Conservation (phyloP, 768 basidiomycete species). For the Infundibulicybe gibba region DNA sequence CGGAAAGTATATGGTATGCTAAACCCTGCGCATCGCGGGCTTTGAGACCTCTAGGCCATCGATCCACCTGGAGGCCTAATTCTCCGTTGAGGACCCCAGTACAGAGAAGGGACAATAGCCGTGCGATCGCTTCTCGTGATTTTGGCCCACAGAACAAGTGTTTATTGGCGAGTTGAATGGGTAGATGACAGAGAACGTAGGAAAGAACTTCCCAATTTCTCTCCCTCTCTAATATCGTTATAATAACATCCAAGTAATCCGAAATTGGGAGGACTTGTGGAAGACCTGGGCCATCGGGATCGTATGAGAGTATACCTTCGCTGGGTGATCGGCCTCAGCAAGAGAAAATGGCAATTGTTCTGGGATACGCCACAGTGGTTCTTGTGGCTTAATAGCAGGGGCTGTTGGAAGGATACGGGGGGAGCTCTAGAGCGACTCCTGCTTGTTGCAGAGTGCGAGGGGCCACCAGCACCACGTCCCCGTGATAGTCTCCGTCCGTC, state of each 20-base stretch:
- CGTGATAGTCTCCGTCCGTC: conserved; percentile 49
- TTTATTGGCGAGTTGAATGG: conserved; percentile 90
- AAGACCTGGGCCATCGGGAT: conserved; percentile 40
- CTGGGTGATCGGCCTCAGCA: conserved; percentile 58
- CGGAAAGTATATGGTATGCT: conserved; percentile 83
- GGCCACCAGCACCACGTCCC: conserved; percentile 41
- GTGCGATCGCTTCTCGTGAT: conserved; percentile 58
- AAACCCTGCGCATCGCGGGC: conserved; percentile 82
- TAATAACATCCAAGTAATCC: conserved; percentile 60
- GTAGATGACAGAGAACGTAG: conserved; percentile 88
- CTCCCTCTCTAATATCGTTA: conserved; percentile 67
- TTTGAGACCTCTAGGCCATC: conserved; percentile 61
- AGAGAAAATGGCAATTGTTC: conserved; percentile 59
- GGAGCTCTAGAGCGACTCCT: conserved; percentile 61
- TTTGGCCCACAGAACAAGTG: conserved; percentile 93
- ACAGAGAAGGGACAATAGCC: conserved; percentile 66
- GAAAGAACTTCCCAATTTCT: conserved; percentile 91
- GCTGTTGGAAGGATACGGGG: conserved; percentile 18
- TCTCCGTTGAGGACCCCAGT: conserved; percentile 55
- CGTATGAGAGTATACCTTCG: conserved; percentile 66
- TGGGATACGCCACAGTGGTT: conserved; percentile 65
- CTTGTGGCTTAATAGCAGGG: conserved; percentile 32
- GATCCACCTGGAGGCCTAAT: conserved; percentile 52
- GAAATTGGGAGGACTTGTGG: conserved; percentile 67
- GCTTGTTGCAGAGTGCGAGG: conserved; percentile 45